phyloP scores from a whole-genome alignment of 176 grass and related monocot species.

The Zizania latifolia region DNA sequence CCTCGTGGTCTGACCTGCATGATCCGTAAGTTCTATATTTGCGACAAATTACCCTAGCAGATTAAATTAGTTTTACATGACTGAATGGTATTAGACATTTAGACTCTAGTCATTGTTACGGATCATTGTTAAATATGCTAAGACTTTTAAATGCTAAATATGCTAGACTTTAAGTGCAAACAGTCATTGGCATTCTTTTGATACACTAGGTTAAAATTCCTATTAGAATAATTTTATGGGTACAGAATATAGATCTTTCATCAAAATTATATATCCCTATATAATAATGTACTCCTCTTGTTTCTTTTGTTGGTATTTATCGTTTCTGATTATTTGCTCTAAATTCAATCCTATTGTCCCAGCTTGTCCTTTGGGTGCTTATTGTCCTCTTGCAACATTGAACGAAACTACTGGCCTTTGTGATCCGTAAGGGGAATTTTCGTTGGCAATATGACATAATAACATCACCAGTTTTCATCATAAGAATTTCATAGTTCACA shows the following conservation, averaged over 20 bases:
- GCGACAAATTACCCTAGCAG: not conserved
- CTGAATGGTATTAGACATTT: not conserved
- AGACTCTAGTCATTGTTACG: too few relatives aligned
- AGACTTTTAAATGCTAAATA: not conserved
- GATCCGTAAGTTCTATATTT: constrained; percentile 51
- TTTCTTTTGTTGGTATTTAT: constrained; percentile 11
- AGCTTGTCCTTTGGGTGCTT: constrained; percentile 86
- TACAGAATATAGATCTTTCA: not conserved
- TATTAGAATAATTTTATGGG: not conserved
- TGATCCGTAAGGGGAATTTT: constrained; percentile 55
- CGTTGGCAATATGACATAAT: not conserved
- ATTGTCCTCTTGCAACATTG: constrained; percentile 55
- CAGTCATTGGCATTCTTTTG: not conserved
- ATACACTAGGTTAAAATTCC: not conserved
- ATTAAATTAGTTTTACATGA: constrained; percentile 11
- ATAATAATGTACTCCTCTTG: not conserved
- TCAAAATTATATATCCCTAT: not conserved
- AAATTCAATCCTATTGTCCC: constrained; percentile 21
- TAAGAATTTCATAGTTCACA: constrained; percentile 4
- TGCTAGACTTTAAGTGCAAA: not conserved
- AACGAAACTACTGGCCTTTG: constrained; percentile 54
- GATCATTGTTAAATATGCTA: not conserved
- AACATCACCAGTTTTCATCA: not conserved
- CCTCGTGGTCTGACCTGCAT: constrained; percentile 64
- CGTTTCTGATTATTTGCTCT: not conserved